Evolutionary conservation across 257 asterid genomes (phyloP).

Genomic region (Pogostemon cablin): DNA sequence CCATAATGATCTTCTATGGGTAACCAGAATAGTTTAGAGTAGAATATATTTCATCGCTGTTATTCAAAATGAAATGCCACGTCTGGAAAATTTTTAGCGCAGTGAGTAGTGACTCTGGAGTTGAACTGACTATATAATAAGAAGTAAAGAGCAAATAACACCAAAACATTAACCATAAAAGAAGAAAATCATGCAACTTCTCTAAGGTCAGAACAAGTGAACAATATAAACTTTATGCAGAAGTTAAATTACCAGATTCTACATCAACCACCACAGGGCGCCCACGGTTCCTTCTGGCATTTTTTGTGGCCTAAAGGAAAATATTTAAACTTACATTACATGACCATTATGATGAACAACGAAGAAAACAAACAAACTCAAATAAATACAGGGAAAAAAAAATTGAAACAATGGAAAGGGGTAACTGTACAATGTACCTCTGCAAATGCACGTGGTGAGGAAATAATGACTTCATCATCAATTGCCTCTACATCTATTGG

Average conservation of each 20-base stretch:
- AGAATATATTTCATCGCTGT: background rate
- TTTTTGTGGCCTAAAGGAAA: constrained; percentile 69
- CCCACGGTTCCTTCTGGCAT: constrained; percentile 59
- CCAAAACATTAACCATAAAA: background rate
- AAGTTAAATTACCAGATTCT: constrained; percentile 62
- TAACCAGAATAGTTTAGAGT: background rate
- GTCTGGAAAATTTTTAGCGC: background rate
- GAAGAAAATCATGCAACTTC: background rate
- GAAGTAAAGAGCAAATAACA: background rate
- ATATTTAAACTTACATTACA: constrained; percentile 24
- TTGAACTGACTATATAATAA: background rate
- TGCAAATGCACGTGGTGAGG: constrained; percentile 61
- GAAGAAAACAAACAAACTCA: background rate
- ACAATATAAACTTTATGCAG: background rate
- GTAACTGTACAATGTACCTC: constrained; percentile 37
- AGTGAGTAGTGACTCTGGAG: background rate
- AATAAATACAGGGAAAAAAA: constrained; percentile 1
- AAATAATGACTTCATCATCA: constrained; percentile 64
- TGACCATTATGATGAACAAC: background rate
- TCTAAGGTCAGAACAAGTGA: background rate
- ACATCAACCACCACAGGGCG: constrained; percentile 68
- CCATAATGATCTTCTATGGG: too few species aligned
- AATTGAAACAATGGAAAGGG: background rate
- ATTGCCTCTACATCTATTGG: constrained; percentile 54
- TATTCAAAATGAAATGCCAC: background rate